Conservation (phyloP, 768 basidiomycete genomes). For the Termitomyces sp. region DNA sequence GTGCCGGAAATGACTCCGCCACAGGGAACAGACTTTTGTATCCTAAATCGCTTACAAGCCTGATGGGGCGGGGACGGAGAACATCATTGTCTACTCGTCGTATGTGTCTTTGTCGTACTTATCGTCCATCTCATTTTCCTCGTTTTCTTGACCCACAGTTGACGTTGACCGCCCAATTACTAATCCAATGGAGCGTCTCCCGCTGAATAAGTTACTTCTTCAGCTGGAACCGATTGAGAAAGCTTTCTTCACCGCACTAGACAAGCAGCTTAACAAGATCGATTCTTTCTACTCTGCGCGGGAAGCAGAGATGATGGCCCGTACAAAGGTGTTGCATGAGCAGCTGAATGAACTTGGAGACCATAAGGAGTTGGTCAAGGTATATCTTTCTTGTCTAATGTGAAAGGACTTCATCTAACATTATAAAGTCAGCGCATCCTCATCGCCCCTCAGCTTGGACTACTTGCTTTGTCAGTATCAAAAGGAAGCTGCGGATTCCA, state of each 20-base stretch:
- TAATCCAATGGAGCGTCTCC: constrained; percentile 26
- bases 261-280: constrained; percentile 79
- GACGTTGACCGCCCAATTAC: background rate
- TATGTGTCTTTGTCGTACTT: background rate
- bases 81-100: background rate
- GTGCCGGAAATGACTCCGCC: background rate
- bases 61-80: background rate
- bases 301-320: constrained; percentile 55
- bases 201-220: constrained; percentile 45
- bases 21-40: background rate
- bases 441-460: constrained; percentile 8
- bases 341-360: constrained; percentile 74
- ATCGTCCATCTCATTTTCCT: background rate
- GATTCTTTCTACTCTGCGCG: constrained; percentile 75
- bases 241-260: constrained; percentile 73
- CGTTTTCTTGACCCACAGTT: background rate
- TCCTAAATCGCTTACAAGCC: constrained; percentile 1
- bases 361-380: constrained; percentile 58
- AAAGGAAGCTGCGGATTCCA: background rate
- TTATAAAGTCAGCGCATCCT: constrained; percentile 12
- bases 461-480: constrained; percentile 1
- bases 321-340: constrained; percentile 43
- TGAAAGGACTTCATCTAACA: background rate
- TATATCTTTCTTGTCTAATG: constrained; percentile 21
- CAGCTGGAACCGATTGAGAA: constrained; percentile 55